Base-by-base conservation (phyloP, 2,329 filamentous ascomycete genomes). In the Alternaria novae-zelandiae region DNA sequence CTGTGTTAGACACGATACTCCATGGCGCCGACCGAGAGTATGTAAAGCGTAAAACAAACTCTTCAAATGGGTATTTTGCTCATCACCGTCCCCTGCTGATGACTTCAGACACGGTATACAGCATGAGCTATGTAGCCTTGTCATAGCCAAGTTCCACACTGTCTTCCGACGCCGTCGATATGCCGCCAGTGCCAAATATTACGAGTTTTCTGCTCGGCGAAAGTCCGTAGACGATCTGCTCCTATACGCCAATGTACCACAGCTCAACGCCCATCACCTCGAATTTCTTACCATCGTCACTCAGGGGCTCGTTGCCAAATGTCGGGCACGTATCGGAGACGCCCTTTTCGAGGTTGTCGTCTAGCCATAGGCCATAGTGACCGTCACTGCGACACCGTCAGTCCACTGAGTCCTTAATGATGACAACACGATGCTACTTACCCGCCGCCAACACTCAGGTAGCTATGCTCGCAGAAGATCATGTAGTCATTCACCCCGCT, bases 401-500 rank as follows among this genome's bases (percentile, higher is more conserved):
- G 56, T 50, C 9, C 41, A 17, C 51, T 21, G 17, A 25, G 25
- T 3, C 23, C 0, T 21, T 8, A 3, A 2, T 17, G 2, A n/a
- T 43, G 3, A 11, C 36, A 4, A 9, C 10, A 5, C 23, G 25
- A 11, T 6, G 20, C 57, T 17, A 47, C 84, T 80, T 73, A 89
- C 82, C 88, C 93, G 59, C 93, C 95, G 11, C 96, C 96, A 20
- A 98, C 86, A 74, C 92, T 96, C 46, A 99, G 81, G 78, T 92
- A 98, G 23, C 90, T 88, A 4, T 88, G 85, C 81, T 98, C 94
- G 81, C 95, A 98, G 74, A 96, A 91, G 70, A 98, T 96, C 83
- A 95, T 93, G 78, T 97, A 99, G 80, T 98, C 96, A 79, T 99
- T 98, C 44, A 97, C 88, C 6, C 96, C 96, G 60, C 92, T 96